Evolutionary conservation across 768 basidiomycete genomes (phyloP).

Genomic region (Thelephora ganbajun): DNA sequence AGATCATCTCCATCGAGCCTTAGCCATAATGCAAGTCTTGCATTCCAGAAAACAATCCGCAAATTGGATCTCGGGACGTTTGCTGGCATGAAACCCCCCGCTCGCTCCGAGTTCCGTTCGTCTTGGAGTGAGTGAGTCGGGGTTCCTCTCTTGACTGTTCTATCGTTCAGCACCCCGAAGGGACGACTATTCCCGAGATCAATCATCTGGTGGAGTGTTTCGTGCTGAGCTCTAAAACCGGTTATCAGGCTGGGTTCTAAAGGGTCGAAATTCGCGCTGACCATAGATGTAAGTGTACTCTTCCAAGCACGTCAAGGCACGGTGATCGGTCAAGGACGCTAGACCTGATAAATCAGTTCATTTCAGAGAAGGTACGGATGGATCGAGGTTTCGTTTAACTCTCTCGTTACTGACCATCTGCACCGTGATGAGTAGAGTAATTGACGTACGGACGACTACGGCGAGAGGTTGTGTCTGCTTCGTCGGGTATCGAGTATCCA

Average conservation of each 20-base stretch:
- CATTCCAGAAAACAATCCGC: conserved; percentile 78
- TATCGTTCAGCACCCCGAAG: conserved; percentile 51
- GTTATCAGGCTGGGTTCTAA: conserved; percentile 61
- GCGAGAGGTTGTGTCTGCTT: conserved; percentile 41
- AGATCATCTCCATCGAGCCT: conserved; percentile 10
- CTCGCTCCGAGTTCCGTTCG: conserved; percentile 57
- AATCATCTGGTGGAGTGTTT: conserved; percentile 46
- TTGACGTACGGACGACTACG: conserved; percentile 40
- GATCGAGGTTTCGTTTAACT: too few species aligned
- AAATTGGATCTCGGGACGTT: conserved; percentile 54
- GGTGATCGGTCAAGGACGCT: too few species aligned
- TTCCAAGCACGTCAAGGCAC: too few species aligned
- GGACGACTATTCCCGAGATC: conserved; percentile 49
- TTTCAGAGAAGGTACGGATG: conserved; percentile 48
- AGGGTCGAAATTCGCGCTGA: conserved; percentile 77
- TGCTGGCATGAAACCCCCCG: conserved; percentile 40
- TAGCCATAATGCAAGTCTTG: conserved; percentile 72
- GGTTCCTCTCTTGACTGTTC: conserved; percentile 25
- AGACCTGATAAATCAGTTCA: conserved; percentile 48
- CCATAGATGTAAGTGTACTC: conserved; percentile 56
- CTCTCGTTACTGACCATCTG: background rate
- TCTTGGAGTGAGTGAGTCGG: conserved; percentile 32
- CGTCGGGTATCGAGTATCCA: conserved; percentile 38
- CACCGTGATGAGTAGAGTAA: conserved; percentile 36
- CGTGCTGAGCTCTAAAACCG: conserved; percentile 50